These are phyloP conservation scores for Aspergillus japonicus DNA, from an alignment of 2,329 filamentous ascomycete genomes.

Conservation along the genomic window DNA sequence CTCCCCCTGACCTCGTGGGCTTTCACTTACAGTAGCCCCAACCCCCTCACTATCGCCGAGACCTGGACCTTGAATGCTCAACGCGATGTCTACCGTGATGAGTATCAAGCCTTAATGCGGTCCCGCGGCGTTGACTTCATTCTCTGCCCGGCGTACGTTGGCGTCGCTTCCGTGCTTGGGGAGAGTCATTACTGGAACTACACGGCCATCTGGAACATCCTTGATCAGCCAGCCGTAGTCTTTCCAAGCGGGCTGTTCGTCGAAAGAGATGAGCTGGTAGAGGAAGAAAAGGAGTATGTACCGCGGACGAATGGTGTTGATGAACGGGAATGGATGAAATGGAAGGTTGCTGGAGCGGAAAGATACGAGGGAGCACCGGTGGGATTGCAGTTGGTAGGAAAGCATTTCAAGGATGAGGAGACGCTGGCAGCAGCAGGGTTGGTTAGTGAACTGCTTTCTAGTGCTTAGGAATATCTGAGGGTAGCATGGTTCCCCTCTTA, in stretches of 20 bases:
- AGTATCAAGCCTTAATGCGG: conserved; percentile 34
- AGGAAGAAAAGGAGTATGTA: conserved; percentile 20
- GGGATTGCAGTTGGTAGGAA: conserved; percentile 52
- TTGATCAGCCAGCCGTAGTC: conserved; percentile 30
- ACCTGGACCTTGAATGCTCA: conserved; percentile 28
- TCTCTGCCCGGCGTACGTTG: conserved; percentile 29
- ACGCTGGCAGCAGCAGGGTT: conserved; percentile 33
- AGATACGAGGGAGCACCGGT: conserved; percentile 48
- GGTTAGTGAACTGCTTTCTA: conserved; percentile 20
- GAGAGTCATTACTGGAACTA: conserved; percentile 40
- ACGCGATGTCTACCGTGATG: conserved; percentile 31
- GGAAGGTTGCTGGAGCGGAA: conserved; percentile 23
- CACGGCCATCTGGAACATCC: conserved; percentile 36
- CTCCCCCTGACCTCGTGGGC: conserved; percentile 47
- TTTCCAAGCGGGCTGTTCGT: conserved; percentile 32
- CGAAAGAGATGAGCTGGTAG: conserved; percentile 23
- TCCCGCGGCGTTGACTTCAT: conserved; percentile 33
- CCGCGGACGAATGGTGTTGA: conserved; percentile 27
- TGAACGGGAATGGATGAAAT: conserved; percentile 35
- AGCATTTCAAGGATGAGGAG: conserved; percentile 56
- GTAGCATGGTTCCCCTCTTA: not conserved
- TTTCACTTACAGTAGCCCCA: conserved; percentile 24
- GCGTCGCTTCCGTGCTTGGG: conserved; percentile 30
- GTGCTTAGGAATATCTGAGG: not conserved
- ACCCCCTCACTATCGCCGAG: conserved; percentile 28